Conservation (phyloP, 495 filamentous ascomycete genomes). For the Astrothelium macrocarpum region DNA sequence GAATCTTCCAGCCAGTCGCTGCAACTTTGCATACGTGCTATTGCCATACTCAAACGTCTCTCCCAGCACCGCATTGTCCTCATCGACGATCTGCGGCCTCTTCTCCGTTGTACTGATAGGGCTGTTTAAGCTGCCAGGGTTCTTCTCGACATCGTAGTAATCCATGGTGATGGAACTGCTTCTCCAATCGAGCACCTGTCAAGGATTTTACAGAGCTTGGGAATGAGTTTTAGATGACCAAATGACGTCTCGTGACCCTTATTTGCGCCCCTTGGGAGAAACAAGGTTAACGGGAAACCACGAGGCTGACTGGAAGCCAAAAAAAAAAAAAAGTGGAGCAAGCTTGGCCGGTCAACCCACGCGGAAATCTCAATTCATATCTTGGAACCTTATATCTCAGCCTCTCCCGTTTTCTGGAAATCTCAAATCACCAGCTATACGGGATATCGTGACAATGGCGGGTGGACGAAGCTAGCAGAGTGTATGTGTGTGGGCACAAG, state of each 20-base stretch:
- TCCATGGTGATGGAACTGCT: neutral
- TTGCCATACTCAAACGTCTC: conserved; percentile 55
- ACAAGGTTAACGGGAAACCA: neutral
- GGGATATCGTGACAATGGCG: too few species aligned
- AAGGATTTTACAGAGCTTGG: neutral
- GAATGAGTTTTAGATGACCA: neutral
- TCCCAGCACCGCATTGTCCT: conserved; percentile 49
- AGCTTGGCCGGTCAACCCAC: neutral
- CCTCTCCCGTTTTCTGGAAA: neutral
- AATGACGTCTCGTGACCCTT: neutral
- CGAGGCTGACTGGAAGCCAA: too few species aligned
- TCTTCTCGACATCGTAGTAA: conserved; percentile 23
- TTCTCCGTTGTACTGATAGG: conserved; percentile 15
- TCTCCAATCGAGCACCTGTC: neutral
- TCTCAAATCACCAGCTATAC: neutral
- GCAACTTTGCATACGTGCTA: conserved; percentile 53
- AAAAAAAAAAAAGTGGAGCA: neutral
- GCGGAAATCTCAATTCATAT: too few species aligned
- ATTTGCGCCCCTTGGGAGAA: neutral
- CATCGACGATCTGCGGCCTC: conserved; percentile 33
- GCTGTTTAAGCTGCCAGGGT: conserved; percentile 13
- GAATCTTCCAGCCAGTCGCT: conserved; percentile 58
- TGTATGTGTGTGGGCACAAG: neutral
- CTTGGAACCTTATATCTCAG: too few species aligned
- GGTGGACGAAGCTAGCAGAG: too few species aligned